phyloP scores from a whole-genome alignment of 805 yeast genomes.

The Pichia membranifaciens region DNA sequence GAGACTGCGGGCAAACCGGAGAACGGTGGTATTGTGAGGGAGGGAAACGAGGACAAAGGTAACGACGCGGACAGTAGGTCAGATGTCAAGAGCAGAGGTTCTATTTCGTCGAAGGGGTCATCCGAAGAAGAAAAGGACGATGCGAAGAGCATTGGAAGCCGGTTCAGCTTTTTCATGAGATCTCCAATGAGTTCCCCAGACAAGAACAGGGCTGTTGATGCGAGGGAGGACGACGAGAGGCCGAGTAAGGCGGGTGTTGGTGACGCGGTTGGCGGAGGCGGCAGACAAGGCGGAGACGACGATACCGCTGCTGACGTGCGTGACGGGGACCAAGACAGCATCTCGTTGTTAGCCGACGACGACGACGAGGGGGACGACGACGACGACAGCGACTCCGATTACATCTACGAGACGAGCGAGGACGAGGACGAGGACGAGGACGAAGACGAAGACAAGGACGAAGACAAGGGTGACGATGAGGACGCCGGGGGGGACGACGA shows the following conservation, averaged over 20 bases:
- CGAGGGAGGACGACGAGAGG: background rate
- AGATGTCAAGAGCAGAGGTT: too few relatives aligned
- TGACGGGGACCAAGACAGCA: background rate
- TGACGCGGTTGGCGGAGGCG: background rate
- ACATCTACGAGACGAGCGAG: conserved; percentile 12
- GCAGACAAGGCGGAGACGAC: background rate
- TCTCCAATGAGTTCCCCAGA: conserved; percentile 9
- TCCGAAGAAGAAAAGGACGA: conserved; percentile 1
- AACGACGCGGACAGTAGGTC: too few relatives aligned
- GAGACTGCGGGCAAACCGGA: too few relatives aligned
- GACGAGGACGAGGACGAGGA: conserved; percentile 22
- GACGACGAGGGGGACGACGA: conserved; percentile 19
- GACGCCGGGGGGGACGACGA: background rate
- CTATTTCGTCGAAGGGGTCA: background rate
- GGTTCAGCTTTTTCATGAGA: conserved; percentile 8
- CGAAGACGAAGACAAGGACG: conserved; percentile 11
- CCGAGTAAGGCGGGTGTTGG: background rate
- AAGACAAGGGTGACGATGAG: conserved; percentile 4
- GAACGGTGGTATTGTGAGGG: too few relatives aligned
- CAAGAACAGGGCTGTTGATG: background rate
- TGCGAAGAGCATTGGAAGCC: conserved; percentile 5
- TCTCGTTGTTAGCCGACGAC: conserved; percentile 14
- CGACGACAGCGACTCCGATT: conserved; percentile 11
- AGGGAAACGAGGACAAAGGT: too few relatives aligned
- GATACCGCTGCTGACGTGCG: background rate